Base-by-base conservation (phyloP, 257 asterid species). In the Paraleonurus japonicus region DNA sequence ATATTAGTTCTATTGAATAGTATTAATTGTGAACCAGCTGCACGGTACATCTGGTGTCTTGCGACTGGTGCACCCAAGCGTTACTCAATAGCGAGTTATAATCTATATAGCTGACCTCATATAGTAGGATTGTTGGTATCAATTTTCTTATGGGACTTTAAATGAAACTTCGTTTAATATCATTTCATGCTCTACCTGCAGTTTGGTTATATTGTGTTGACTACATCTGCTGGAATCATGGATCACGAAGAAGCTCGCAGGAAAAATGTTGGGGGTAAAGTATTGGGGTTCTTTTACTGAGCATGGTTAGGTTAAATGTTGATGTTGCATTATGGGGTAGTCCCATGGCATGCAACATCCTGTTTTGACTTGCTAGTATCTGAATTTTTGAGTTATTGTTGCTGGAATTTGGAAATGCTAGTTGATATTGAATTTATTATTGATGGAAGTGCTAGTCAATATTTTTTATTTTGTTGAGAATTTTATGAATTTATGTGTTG, bases 181-280 rank as follows among this genome's bases (percentile, higher is more conserved):
- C 16, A 2, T 57, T 58, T 57, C 8, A 8, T 28, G 16, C 19
- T 55, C 4, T 23, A 22, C 11, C 51, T 63, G 65, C 81, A 71
- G 77, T 77, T 77, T 26, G 77, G 74, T 19, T 77, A 65, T 32
- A 77, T 71, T 71, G 81, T 77, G 59, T 50, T 77, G 37, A 77
- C 81, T 30, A 77, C 77, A 9, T 71, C 81, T 15, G 77, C 77
- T 71, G 77, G 77, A 61, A 77, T 77, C 70, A 77, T 77, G 81
- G 81, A 77, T 59, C 81, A 77, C 15, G 81, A 77, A 71, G 81
- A 77, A 71, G 81, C 77, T 35, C 77, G 81, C 5, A 57, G 81
- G n/a, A 77, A 77, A 28, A 77, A 77, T 47, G 74, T 77, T 3
- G 81, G 77, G 0, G 77, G 81, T 39, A 77, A 77, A 65, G 77